These are phyloP conservation scores for Tetrahymena borealis DNA, from an alignment of 73 alveolate species.

Conservation along the genomic window DNA sequence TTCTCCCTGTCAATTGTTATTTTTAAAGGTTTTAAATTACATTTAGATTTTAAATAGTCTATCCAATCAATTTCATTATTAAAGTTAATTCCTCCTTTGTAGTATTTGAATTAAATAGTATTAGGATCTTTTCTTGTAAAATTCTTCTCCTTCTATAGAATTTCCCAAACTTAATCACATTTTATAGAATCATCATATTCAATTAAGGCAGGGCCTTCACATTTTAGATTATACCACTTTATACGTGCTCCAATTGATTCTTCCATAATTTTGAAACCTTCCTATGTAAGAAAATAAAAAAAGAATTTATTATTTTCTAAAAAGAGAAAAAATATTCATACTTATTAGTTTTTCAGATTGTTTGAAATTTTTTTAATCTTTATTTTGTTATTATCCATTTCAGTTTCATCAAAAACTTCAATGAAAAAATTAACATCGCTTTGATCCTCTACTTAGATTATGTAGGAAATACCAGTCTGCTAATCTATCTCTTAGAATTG, in stretches of 20 bases:
- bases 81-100: background rate
- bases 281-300: background rate
- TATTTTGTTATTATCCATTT: background rate
- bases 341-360: background rate
- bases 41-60: background rate
- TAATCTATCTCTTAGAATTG: background rate
- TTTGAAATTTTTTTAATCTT: background rate
- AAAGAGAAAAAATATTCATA: background rate
- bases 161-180: background rate
- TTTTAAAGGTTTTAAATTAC: background rate
- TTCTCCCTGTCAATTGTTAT: background rate
- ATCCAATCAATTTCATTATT: background rate
- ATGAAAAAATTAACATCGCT: background rate
- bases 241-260: background rate
- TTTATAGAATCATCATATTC: background rate
- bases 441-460: background rate
- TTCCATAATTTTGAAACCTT: background rate
- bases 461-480: background rate
- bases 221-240: background rate
- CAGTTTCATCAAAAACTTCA: background rate
- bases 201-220: background rate
- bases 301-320: background rate
- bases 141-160: background rate
- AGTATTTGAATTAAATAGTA: background rate
- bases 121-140: background rate